Conservation (phyloP, 2,329 filamentous ascomycete genomes). For the Colletotrichum tanaceti region DNA sequence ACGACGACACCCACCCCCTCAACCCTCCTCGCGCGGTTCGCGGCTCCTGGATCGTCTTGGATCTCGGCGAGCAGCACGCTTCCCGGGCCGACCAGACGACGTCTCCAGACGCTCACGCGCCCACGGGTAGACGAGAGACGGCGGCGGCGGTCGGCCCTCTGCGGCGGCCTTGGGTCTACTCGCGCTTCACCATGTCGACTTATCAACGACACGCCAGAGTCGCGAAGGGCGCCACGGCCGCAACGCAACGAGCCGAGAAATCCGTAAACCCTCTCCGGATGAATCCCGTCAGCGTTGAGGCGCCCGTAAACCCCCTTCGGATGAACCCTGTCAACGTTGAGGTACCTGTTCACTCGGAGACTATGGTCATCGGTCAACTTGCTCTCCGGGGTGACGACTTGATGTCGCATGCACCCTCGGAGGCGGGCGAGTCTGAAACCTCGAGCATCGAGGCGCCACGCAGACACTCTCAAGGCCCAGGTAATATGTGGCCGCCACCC, state of each 20-base stretch:
- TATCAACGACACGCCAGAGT: background rate
- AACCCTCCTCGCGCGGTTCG: no score
- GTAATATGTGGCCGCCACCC: background rate
- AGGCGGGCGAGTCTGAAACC: background rate
- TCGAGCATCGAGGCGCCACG: constrained; percentile 1
- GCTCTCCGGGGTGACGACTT: background rate
- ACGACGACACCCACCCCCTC: no score
- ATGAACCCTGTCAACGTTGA: background rate
- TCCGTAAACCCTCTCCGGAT: background rate
- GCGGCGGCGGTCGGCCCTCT: background rate
- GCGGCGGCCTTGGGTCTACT: background rate
- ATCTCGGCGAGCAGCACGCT: background rate
- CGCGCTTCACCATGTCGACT: background rate
- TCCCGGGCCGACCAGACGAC: background rate
- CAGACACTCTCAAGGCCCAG: background rate
- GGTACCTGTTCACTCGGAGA: background rate
- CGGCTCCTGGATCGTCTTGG: no score
- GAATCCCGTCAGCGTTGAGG: background rate
- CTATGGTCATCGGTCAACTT: no score
- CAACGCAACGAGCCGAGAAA: no score
- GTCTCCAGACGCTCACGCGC: no score
- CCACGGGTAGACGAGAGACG: background rate
- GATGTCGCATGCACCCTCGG: background rate
- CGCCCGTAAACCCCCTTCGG: background rate
- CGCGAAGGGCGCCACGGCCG: no score